A percentile compares a stretch with the other conserved stretches of the same genome.
Evolutionary conservation across 176 grass and related monocot genomes (phyloP).

Genomic region (Sorghum bicolor): Sorghum_bicolor_NCBIv3 NC_012874.2:62898501-62899000

Average conservation of each 20-base stretch:
- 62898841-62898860: slow-evolving; percentile 93
- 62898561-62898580: slow-evolving; percentile 92
- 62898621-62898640: slow-evolving; percentile 67
- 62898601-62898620: slow-evolving; percentile 81
- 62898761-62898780: slow-evolving; percentile 11
- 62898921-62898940: background rate
- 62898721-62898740: background rate
- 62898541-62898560: slow-evolving; percentile 62
- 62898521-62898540: slow-evolving; percentile 70
- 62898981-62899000: background rate
- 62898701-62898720: background rate
- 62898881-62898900: slow-evolving; percentile 95
- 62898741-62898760: background rate
- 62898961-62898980: background rate
- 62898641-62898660: slow-evolving; percentile 53
- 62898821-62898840: slow-evolving; percentile 88
- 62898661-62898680: slow-evolving; percentile 66
- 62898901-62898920: slow-evolving; percentile 53
- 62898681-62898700: slow-evolving; percentile 11
- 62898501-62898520: slow-evolving; percentile 12
- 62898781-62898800: slow-evolving; percentile 88
- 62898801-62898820: slow-evolving; percentile 89
- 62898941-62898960: background rate
- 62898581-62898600: slow-evolving; percentile 69
- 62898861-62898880: slow-evolving; percentile 97